phyloP scores from a whole-genome alignment of 148 eudicot species.

The Gaultheria prostrata region DNA sequence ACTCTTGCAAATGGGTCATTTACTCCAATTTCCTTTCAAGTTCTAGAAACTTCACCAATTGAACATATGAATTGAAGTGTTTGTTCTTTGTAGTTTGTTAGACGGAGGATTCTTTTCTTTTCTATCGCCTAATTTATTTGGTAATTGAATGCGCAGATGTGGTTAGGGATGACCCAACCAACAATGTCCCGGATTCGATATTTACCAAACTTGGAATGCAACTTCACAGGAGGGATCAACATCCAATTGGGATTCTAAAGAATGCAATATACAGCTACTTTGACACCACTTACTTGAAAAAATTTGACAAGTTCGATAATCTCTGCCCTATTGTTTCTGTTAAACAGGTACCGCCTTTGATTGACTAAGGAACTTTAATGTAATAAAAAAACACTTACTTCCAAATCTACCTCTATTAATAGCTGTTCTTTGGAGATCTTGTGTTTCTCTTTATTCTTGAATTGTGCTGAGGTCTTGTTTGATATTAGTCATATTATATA shows the following conservation, averaged over 20 bases:
- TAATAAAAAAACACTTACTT: background rate
- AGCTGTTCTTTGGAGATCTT: background rate
- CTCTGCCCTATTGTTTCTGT: slow-evolving; percentile 74
- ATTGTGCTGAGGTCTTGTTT: background rate
- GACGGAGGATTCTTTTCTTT: background rate
- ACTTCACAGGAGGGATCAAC: slow-evolving; percentile 71
- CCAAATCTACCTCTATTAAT: background rate
- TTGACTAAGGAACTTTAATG: background rate
- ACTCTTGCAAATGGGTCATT: background rate
- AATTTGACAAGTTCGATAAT: slow-evolving; percentile 80
- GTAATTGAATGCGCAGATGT: slow-evolving; percentile 52
- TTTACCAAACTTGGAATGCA: slow-evolving; percentile 93
- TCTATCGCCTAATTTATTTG: slow-evolving; percentile 10
- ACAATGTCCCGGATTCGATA: slow-evolving; percentile 89
- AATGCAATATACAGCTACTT: slow-evolving; percentile 86
- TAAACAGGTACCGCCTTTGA: slow-evolving; percentile 37
- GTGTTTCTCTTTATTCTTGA: background rate
- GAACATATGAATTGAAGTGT: background rate
- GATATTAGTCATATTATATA: background rate
- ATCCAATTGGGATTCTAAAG: slow-evolving; percentile 90
- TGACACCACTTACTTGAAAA: slow-evolving; percentile 59
- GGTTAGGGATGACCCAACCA: slow-evolving; percentile 87
- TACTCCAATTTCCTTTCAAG: background rate
- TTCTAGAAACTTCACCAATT: background rate
- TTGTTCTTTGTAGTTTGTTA: background rate